phyloP scores from a whole-genome alignment of 106 monocot species.

The Acorus calamus region DNA sequence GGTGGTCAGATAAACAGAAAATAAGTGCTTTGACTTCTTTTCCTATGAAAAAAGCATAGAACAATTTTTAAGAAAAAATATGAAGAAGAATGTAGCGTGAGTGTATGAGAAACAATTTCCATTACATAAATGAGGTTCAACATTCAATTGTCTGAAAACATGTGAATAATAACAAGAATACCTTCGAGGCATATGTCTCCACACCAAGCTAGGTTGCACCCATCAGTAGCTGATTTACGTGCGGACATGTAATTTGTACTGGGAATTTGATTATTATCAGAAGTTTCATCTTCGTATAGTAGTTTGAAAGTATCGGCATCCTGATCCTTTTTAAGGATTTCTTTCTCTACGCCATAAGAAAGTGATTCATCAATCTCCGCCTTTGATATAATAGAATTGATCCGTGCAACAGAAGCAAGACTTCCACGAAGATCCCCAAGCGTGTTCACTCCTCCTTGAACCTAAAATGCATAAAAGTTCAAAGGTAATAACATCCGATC shows the following conservation, averaged over 20 bases:
- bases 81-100: too few relatives aligned
- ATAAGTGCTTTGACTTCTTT: too few relatives aligned
- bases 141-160: too few relatives aligned
- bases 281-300: constrained; percentile 27
- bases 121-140: too few relatives aligned
- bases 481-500: background rate
- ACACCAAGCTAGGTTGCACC: constrained; percentile 77
- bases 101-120: too few relatives aligned
- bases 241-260: constrained; percentile 47
- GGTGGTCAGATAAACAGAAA: too few relatives aligned
- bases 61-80: too few relatives aligned
- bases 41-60: too few relatives aligned
- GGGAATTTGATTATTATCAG: constrained; percentile 13
- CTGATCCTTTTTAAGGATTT: constrained; percentile 24
- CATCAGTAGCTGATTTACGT: constrained; percentile 48
- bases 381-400: constrained; percentile 67
- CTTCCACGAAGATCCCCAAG: constrained; percentile 87
- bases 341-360: constrained; percentile 64
- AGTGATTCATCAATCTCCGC: constrained; percentile 75
- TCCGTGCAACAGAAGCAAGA: constrained; percentile 73
- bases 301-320: constrained; percentile 16
- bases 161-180: constrained; percentile 9
- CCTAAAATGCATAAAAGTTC: constrained; percentile 34
- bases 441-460: constrained; percentile 96
- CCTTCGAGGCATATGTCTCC: constrained; percentile 92